Evolutionary conservation across 176 grass and related monocot genomes (phyloP).

Genomic region (Oryza nivara): DNA sequence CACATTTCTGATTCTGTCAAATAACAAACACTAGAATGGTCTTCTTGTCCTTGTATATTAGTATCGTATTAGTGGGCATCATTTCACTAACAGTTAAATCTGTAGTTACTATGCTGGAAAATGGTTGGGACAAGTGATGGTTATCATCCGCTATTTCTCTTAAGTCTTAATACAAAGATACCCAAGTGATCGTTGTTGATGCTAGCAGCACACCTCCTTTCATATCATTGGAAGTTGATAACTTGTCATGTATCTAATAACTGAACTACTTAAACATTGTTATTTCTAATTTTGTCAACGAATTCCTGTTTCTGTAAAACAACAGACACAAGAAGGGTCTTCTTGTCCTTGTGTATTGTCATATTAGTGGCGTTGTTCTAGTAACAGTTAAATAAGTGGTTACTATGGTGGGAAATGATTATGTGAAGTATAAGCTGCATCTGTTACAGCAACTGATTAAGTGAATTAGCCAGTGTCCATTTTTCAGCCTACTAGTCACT

Average conservation of each 20-base stretch:
- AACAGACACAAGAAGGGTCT: not conserved
- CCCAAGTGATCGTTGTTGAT: too few relatives aligned
- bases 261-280: not conserved
- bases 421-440: too few relatives aligned
- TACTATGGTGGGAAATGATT: not conserved
- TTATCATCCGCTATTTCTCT: not conserved
- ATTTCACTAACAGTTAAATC: not conserved
- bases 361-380: not conserved
- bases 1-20: not conserved
- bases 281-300: constrained; percentile 18
- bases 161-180: too few relatives aligned
- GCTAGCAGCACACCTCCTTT: too few relatives aligned
- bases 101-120: too few relatives aligned
- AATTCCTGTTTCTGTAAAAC: not conserved
- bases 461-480: not conserved
- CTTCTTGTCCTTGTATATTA: not conserved
- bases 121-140: too few relatives aligned
- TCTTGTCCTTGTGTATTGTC: not conserved
- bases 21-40: not conserved
- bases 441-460: too few relatives aligned
- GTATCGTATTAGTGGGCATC: not conserved
- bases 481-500: not conserved
- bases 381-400: not conserved
- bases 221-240: not conserved
- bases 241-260: not conserved